These are phyloP conservation scores for Fagus sylvatica DNA, from an alignment of 306 rosid species.

Conservation along the genomic window DNA sequence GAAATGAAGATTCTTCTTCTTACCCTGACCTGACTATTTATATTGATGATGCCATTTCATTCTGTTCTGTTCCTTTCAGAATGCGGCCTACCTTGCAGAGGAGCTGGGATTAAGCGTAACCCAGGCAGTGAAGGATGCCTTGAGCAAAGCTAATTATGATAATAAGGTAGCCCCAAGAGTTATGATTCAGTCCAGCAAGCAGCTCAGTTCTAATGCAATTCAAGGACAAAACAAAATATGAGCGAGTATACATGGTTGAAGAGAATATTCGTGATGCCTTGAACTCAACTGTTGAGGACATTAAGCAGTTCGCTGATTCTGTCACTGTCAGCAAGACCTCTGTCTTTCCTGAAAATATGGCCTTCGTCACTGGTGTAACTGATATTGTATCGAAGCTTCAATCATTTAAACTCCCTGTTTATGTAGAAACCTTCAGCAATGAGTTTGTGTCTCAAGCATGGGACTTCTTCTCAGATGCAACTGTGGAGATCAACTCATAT, in stretches of 20 bases:
- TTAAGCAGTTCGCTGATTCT: constrained; percentile 62
- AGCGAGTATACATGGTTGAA: constrained; percentile 68
- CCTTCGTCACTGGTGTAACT: constrained; percentile 39
- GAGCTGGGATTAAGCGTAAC: constrained; percentile 49
- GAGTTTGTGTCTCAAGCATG: constrained; percentile 92
- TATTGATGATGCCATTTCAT: constrained; percentile 20
- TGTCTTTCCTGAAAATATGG: constrained; percentile 26
- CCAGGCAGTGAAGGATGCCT: constrained; percentile 50
- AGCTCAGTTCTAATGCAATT: constrained; percentile 71
- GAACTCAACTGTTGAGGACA: constrained; percentile 49
- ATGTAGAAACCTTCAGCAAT: constrained; percentile 78
- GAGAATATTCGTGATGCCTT: constrained; percentile 48
- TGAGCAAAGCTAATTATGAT: constrained; percentile 69
- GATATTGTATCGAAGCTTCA: constrained; percentile 40
- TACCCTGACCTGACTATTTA: constrained; percentile 1
- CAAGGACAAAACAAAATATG: constrained; percentile 54
- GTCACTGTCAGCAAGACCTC: constrained; percentile 68
- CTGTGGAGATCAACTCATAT: constrained; percentile 76
- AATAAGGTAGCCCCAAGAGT: constrained; percentile 51
- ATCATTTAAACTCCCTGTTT: constrained; percentile 57
- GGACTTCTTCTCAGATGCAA: constrained; percentile 91
- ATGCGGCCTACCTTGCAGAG: constrained; percentile 77
- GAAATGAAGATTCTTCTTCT: background rate
- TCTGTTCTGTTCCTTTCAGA: constrained; percentile 46
- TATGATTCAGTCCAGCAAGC: constrained; percentile 67